Percentiles rank a stretch among this genome's conserved stretches.
phyloP scores from a whole-genome alignment of 2,329 filamentous ascomycete genomes.

The Trichoderma atrobrunneum region DNA sequence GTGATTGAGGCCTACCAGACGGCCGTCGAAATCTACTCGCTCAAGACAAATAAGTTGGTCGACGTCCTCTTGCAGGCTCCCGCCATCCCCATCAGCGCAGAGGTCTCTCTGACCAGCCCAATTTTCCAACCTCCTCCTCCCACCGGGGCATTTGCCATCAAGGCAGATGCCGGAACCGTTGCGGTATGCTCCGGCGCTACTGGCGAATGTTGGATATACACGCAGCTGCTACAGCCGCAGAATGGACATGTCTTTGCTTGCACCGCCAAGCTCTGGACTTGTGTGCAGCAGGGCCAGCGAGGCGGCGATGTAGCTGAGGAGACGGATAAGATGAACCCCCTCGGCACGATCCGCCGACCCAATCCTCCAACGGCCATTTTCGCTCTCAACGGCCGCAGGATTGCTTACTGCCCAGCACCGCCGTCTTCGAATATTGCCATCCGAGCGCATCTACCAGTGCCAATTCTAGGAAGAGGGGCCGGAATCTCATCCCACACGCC shows the following conservation, averaged over 20 bases:
- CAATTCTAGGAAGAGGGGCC: slow-evolving; percentile 53
- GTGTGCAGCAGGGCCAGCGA: slow-evolving; percentile 62
- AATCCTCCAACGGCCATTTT: slow-evolving; percentile 61
- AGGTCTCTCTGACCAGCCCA: slow-evolving; percentile 56
- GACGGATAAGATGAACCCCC: slow-evolving; percentile 39
- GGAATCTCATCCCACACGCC: slow-evolving; percentile 32
- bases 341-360: slow-evolving; percentile 39
- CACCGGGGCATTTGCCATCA: slow-evolving; percentile 69
- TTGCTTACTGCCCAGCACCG: slow-evolving; percentile 73
- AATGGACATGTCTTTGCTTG: slow-evolving; percentile 57
- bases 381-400: slow-evolving; percentile 68
- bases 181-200: slow-evolving; percentile 76
- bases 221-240: slow-evolving; percentile 44
- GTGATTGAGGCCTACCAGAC: slow-evolving; percentile 72
- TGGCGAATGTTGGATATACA: slow-evolving; percentile 82
- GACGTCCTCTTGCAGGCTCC: slow-evolving; percentile 72
- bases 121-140: slow-evolving; percentile 67
- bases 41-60: slow-evolving; percentile 70
- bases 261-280: slow-evolving; percentile 89
- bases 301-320: slow-evolving; percentile 47
- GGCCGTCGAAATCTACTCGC: slow-evolving; percentile 82
- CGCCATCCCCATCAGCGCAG: slow-evolving; percentile 55
- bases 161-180: slow-evolving; percentile 69
- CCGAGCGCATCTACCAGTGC: slow-evolving; percentile 61
- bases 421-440: slow-evolving; percentile 68